phyloP scores from a whole-genome alignment of 2,329 filamentous ascomycete species.

The Fusarium sp. region DNA sequence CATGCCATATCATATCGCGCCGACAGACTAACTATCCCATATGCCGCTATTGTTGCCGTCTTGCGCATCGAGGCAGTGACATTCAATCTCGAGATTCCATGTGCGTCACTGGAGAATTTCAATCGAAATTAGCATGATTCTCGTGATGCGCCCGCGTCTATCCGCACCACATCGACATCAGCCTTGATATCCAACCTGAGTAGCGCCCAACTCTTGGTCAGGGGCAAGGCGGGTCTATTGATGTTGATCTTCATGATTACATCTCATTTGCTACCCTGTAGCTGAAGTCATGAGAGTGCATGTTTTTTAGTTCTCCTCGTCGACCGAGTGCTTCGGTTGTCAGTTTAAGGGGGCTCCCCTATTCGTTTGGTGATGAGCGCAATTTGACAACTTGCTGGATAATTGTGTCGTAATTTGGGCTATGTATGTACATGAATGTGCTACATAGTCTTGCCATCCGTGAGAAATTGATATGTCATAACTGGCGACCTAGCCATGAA shows the following conservation, averaged over 20 bases:
- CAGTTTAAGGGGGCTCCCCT: background rate
- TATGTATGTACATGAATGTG: background rate
- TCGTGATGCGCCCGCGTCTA: background rate
- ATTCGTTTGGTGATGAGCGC: background rate
- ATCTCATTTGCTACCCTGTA: constrained; percentile 25
- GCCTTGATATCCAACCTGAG: constrained; percentile 9
- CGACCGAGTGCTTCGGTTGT: background rate
- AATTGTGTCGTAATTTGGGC: background rate
- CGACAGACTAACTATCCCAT: constrained; percentile 10
- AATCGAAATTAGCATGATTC: constrained; percentile 19
- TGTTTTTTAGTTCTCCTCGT: constrained; percentile 1
- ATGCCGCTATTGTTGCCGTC: constrained; percentile 19
- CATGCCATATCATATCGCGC: constrained; percentile 1
- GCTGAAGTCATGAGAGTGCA: background rate
- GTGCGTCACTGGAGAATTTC: constrained; percentile 29
- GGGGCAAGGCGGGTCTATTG: constrained; percentile 22
- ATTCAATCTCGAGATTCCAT: constrained; percentile 17
- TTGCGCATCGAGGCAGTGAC: constrained; percentile 10
- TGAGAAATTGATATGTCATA: background rate
- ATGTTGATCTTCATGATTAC: constrained; percentile 10
- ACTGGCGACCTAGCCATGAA: background rate
- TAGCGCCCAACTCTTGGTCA: constrained; percentile 18
- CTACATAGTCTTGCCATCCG: too few species aligned
- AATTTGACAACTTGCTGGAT: background rate
- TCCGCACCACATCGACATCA: constrained; percentile 7